Conservation (phyloP, 768 basidiomycete species). For the Jaapia argillacea region DNA sequence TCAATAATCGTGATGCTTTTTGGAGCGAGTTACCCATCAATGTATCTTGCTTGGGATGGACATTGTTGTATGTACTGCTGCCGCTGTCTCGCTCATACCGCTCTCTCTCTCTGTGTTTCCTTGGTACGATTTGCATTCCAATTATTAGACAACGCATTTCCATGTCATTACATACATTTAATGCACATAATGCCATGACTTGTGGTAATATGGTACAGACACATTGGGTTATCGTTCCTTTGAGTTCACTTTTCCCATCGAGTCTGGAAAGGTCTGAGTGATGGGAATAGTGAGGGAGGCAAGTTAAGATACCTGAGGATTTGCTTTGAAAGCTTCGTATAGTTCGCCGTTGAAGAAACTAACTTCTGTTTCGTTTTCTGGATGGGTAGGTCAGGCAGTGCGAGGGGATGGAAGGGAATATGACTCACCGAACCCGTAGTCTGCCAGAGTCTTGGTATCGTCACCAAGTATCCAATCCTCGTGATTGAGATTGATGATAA, state of each 20-base stretch:
- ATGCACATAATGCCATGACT: not conserved
- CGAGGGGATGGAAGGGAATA: not conserved
- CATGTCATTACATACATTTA: not conserved
- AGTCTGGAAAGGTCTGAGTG: too few relatives aligned
- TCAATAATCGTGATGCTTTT: constrained; percentile 38
- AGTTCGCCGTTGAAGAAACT: constrained; percentile 77
- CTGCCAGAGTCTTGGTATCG: constrained; percentile 51
- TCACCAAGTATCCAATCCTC: constrained; percentile 88
- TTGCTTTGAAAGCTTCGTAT: constrained; percentile 73
- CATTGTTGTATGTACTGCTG: not conserved
- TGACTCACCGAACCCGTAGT: constrained; percentile 65
- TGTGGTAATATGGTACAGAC: too few relatives aligned
- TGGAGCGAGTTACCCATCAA: not conserved
- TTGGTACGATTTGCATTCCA: not conserved
- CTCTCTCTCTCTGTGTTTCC: too few relatives aligned
- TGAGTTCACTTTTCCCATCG: not conserved
- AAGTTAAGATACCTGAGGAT: constrained; percentile 79
- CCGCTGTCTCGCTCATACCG: not conserved
- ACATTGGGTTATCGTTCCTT: too few relatives aligned
- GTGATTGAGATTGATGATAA: constrained; percentile 96
- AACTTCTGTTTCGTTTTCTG: constrained; percentile 95
- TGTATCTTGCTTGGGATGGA: not conserved
- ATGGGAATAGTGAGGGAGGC: too few relatives aligned
- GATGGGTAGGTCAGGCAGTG: not conserved
- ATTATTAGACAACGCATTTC: not conserved